These are phyloP conservation scores for Alternaria brassicicola DNA, from an alignment of 2,329 filamentous ascomycete species.

Conservation along the genomic window DNA sequence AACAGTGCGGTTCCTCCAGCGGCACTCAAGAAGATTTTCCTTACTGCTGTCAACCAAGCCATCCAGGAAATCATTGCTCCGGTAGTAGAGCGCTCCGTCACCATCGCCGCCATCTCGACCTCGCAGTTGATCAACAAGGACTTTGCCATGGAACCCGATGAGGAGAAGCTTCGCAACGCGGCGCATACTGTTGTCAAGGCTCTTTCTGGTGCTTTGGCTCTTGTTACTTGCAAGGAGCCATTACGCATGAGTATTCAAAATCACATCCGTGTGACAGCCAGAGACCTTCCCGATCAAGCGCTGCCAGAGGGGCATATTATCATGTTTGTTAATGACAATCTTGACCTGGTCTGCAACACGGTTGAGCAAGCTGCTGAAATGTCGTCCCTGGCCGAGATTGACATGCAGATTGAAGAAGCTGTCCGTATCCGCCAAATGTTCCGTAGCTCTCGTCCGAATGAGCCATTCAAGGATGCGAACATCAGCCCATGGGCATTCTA, in stretches of 20 bases:
- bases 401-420: constrained; percentile 85
- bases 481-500: constrained; percentile 92
- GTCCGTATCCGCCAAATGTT: constrained; percentile 79
- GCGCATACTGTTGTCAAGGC: constrained; percentile 95
- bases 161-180: constrained; percentile 81
- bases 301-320: constrained; percentile 93
- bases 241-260: constrained; percentile 96
- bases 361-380: constrained; percentile 97
- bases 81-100: constrained; percentile 95
- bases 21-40: constrained; percentile 75
- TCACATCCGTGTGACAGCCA: constrained; percentile 86
- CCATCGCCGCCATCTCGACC: constrained; percentile 95
- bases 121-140: constrained; percentile 96
- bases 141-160: constrained; percentile 90
- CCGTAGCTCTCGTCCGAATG: constrained; percentile 74
- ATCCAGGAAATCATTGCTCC: constrained; percentile 96
- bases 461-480: constrained; percentile 80
- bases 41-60: constrained; percentile 83
- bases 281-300: constrained; percentile 68
- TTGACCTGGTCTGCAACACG: constrained; percentile 89
- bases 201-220: constrained; percentile 87
- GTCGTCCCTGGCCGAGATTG: constrained; percentile 90
- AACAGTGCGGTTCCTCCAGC: constrained; percentile 72
- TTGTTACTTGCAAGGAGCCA: constrained; percentile 98
- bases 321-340: constrained; percentile 98